Evolutionary conservation across 2,329 filamentous ascomycete genomes (phyloP).

Genomic region (Fusarium transvaalense): DNA sequence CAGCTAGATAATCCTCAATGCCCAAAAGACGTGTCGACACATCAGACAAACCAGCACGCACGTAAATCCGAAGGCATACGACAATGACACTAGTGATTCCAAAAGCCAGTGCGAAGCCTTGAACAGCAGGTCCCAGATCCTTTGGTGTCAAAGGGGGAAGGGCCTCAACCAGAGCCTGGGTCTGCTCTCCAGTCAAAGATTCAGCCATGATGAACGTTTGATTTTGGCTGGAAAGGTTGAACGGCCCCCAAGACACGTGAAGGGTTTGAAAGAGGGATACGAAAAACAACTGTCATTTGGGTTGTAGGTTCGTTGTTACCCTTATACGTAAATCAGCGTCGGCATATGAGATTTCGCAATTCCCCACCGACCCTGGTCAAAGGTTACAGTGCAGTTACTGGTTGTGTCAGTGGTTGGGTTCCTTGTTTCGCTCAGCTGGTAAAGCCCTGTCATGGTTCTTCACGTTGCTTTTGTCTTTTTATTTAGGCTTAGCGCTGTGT

Average conservation of each 20-base stretch:
- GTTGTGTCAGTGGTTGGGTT: neutral
- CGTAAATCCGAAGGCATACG: constrained; percentile 12
- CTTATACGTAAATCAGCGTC: neutral
- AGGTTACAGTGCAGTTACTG: neutral
- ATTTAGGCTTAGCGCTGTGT: neutral
- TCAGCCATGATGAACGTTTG: neutral
- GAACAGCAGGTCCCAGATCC: constrained; percentile 1
- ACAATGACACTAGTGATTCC: constrained; percentile 1
- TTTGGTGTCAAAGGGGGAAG: constrained; percentile 3
- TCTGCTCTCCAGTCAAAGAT: constrained; percentile 22
- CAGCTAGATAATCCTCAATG: constrained; percentile 15
- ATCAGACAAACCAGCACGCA: constrained; percentile 16
- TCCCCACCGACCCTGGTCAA: neutral
- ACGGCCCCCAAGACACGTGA: neutral
- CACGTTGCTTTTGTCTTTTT: neutral
- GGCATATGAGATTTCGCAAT: neutral
- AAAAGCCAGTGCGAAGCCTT: constrained; percentile 10
- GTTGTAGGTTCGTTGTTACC: neutral
- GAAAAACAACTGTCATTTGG: neutral
- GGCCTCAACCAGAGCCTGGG: constrained; percentile 3
- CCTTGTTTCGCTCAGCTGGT: neutral
- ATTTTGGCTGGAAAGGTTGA: neutral
- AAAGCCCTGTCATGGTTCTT: neutral
- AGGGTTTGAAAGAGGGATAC: neutral
- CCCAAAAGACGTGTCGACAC: constrained; percentile 7